Conservation (phyloP, 129 eudicot genomes). For the Smallanthus sonchifolius region DNA sequence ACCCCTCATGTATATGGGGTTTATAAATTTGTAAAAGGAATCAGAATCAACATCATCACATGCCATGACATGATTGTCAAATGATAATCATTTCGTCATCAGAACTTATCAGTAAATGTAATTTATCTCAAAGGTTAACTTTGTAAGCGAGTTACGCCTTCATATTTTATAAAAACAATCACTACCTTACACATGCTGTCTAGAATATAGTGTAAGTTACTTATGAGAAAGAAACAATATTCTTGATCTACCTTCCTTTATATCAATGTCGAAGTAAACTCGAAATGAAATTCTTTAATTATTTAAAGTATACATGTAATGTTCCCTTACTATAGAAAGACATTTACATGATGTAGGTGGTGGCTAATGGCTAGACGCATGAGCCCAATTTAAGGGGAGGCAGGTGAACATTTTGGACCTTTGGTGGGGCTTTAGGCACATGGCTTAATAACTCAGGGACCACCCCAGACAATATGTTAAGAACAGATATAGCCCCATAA, state of each 20-base stretch:
- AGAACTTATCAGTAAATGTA: not conserved
- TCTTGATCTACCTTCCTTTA: not conserved
- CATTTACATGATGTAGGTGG: constrained; percentile 15
- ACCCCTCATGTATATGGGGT: not conserved
- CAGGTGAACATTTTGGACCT: constrained; percentile 20
- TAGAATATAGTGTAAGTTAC: not conserved
- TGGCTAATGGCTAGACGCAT: constrained; percentile 7
- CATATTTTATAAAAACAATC: not conserved
- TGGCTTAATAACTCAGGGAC: constrained; percentile 10
- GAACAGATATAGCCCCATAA: not conserved
- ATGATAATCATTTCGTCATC: not conserved
- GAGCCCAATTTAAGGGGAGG: constrained; percentile 11
- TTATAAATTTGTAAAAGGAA: not conserved
- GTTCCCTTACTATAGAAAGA: not conserved
- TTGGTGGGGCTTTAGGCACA: constrained; percentile 30
- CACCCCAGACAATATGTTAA: not conserved
- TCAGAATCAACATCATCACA: not conserved
- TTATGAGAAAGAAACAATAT: not conserved
- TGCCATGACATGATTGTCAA: not conserved
- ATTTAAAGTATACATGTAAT: not conserved
- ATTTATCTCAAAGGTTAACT: not conserved
- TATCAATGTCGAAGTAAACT: not conserved
- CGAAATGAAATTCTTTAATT: not conserved
- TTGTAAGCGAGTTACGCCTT: not conserved
- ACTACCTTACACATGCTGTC: not conserved